Evolutionary conservation across 768 basidiomycete genomes (phyloP), one percentile per base, ranked within the genome.

Genomic region (Lanmaoa pseudosensibilis): DNA sequence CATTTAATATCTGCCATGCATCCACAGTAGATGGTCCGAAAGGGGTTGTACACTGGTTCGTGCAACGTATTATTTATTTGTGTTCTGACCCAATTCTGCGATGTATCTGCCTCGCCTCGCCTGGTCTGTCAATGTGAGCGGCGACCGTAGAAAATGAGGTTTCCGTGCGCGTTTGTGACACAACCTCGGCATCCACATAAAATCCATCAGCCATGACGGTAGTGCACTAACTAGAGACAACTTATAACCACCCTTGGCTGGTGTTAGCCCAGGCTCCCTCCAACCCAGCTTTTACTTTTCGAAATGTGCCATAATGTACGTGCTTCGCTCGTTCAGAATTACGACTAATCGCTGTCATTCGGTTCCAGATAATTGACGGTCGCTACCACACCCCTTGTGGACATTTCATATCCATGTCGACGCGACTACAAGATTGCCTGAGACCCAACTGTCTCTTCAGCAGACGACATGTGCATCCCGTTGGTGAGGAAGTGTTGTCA

Each of bases 241-340:
- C 56, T 61, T 55, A 51, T 57, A 60, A 62, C 52, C 58, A 56
- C 57, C 61, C 54, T 65, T 55, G 62, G 55, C 49, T 46, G 55
- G 59, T 38, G 33, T 58, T 49, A 34, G 44, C 54, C 50, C 61
- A 55, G 46, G 52, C 60, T 58, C 48, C 55, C 52, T 48, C 59
- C 60, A 46, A 61, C 61, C 59, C 55, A 56, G 50, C 46, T 61
- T 52, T 51, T 54, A 54, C 57, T 55, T 54, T 30, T 54, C 52
- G 16, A 60, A 52, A 90, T 90, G 88, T 90, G 88, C 70, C 81
- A 87, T 73, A 89, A 90, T 71, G 88, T 89, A 64, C 47, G 84
- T 75, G 38, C 58, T 33, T 56, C 33, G 40, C 40, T 43, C 47
- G 49, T 34, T 30, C 34, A n/a, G 25, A 38, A 46, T 38, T n/a